Conservation (phyloP, 2,329 filamentous ascomycete genomes). For the Fusarium coffeatum region DNA sequence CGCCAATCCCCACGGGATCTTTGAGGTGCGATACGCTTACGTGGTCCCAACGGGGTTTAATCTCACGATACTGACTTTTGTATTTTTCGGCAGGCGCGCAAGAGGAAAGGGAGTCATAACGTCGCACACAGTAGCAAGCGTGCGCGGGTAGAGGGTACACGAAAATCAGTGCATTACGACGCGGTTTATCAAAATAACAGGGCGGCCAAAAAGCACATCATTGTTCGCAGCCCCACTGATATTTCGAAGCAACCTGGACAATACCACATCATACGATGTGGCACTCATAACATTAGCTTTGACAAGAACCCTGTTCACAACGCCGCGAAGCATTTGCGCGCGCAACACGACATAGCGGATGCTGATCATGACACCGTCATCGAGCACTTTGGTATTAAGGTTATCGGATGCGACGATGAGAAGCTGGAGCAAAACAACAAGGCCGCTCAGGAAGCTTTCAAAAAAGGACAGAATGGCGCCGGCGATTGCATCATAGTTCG, state of each 20-base stretch:
- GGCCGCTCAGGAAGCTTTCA: background rate
- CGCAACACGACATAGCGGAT: conserved; percentile 5
- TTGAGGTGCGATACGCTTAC: conserved; percentile 7
- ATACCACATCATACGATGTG: conserved; percentile 36
- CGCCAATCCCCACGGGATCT: background rate
- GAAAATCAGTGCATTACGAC: conserved; percentile 28
- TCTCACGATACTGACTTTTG: conserved; percentile 2
- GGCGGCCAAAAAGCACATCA: conserved; percentile 30
- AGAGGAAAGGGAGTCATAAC: conserved; percentile 12
- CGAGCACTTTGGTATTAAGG: conserved; percentile 17
- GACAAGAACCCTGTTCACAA: conserved; percentile 20
- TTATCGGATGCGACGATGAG: conserved; percentile 23
- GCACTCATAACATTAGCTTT: conserved; percentile 23
- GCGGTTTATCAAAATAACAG: conserved; percentile 32
- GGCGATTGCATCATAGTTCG: conserved; percentile 20
- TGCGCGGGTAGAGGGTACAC: conserved; percentile 1
- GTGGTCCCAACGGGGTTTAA: background rate
- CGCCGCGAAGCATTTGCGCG: conserved; percentile 14
- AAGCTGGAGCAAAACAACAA: conserved; percentile 29
- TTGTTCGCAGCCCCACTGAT: conserved; percentile 17
- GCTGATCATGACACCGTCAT: conserved; percentile 13
- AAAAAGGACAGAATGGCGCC: background rate
- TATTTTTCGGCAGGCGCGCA: background rate
- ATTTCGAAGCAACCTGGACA: background rate
- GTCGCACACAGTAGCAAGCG: background rate